Percentiles rank a stretch among this genome's conserved stretches.
Conservation (phyloP, 2,329 filamentous ascomycete genomes). For the Trematosphaeria pertusa region DNA sequence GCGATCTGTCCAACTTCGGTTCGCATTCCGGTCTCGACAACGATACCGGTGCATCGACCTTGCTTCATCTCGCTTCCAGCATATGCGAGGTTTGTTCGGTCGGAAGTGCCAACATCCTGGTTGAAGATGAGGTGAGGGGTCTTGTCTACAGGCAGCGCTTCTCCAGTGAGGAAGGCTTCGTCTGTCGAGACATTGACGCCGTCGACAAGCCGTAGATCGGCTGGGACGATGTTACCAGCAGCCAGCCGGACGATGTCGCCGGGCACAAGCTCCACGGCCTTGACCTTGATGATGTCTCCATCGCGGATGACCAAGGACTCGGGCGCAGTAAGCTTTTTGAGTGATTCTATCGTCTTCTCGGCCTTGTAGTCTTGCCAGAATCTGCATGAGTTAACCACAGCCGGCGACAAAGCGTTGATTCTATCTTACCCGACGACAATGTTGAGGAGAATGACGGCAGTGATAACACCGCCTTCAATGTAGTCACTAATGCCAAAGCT, state of each 20-base stretch:
- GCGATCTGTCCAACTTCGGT: constrained; percentile 81
- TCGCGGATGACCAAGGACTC: constrained; percentile 47
- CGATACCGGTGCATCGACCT: constrained; percentile 72
- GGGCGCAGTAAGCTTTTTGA: constrained; percentile 49
- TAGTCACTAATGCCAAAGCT: constrained; percentile 70
- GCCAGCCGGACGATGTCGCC: constrained; percentile 49
- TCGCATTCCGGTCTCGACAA: constrained; percentile 73
- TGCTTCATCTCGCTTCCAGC: constrained; percentile 75
- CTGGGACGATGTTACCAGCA: constrained; percentile 69
- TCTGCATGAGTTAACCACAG: constrained; percentile 29
- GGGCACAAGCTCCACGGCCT: constrained; percentile 46
- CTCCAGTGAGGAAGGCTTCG: constrained; percentile 76
- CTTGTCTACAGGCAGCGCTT: constrained; percentile 74
- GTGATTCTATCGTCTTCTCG: constrained; percentile 51
- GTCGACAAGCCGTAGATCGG: constrained; percentile 68
- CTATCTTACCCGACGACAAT: constrained; percentile 68
- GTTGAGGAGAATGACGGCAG: constrained; percentile 71
- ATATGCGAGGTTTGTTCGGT: constrained; percentile 74
- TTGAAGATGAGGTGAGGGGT: constrained; percentile 59
- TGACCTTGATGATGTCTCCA: constrained; percentile 45
- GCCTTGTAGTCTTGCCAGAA: constrained; percentile 59
- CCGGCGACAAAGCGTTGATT: not conserved
- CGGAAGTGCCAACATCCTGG: constrained; percentile 63
- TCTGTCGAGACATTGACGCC: constrained; percentile 79
- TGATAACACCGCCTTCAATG: constrained; percentile 68